Base-by-base conservation (phyloP, 768 basidiomycete species). In the Tephrocybe sp. region DNA sequence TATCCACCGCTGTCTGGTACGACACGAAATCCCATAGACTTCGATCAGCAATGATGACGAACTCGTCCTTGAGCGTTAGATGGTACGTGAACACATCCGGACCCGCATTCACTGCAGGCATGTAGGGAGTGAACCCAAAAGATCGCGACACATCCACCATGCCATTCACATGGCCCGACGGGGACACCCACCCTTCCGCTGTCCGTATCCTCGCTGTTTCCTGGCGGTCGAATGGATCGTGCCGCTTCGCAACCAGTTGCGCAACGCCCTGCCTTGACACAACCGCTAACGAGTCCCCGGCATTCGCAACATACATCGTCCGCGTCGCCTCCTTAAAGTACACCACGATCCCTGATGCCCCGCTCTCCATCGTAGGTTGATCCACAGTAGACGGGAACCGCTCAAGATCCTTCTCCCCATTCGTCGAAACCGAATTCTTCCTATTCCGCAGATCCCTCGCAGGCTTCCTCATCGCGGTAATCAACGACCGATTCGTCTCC, bases 1-100 rank as follows among this genome's bases (percentile, higher is more conserved):
- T 94, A 65, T 98, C 96, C 49, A 98, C 93, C 1, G 97, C 96
- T 0, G 91, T 96, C 66, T 98, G 93, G 63, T 90, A 92, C 4
- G 90, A 87, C 56, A 98, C 89, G 57, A 83, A 90, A 58, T 95
- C 89, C 97, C 97, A 99, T 20, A 98, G 66, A 0, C 92, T 92
- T 5, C 84, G 80, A 65, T 98, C 98, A 23, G 87, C 97, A 53
- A 99, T 80, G 70, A 99, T 96, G 61, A 98, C 81, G 62, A 98
- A 97, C 68, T 99, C 96, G 68, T 99, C 97, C 48, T 84, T 78
- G 54, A 91, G 86, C 2, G 83, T 78, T 14, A 99, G 70, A 41
- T 84, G 77, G 55, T 86, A 83, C 4, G 72, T 74, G 57, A 72
- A 73, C 54, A 96, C 80, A 64, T 92, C 82, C 0, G 97, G 96